phyloP scores from a whole-genome alignment of 257 asterid genomes.

The Jaltomata sinuosa region DNA sequence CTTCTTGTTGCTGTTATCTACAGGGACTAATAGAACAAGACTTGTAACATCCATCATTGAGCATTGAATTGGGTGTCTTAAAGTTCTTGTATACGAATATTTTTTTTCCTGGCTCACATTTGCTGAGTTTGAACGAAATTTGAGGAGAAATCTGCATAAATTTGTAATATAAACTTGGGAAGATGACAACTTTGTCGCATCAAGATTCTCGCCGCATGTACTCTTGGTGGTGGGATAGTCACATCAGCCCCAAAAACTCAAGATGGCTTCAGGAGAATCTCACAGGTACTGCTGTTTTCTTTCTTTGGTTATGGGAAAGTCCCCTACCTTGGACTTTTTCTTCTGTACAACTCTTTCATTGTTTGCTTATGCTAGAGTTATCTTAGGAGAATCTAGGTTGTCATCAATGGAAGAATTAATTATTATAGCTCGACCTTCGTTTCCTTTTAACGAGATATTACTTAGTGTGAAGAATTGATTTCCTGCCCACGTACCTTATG shows the following conservation, averaged over 20 bases:
- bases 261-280: slow-evolving; percentile 98
- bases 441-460: neutral
- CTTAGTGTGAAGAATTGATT: neutral
- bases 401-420: neutral
- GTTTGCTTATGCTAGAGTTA: neutral
- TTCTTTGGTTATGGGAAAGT: neutral
- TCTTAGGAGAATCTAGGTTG: neutral
- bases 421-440: neutral
- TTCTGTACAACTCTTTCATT: neutral
- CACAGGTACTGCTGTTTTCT: slow-evolving; percentile 47
- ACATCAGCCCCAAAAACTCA: slow-evolving; percentile 90
- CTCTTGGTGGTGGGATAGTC: slow-evolving; percentile 99
- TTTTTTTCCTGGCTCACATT: neutral
- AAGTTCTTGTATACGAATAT: slow-evolving; percentile 7
- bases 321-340: neutral
- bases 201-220: slow-evolving; percentile 71
- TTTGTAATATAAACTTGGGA: slow-evolving; percentile 7
- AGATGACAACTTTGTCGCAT: slow-evolving; percentile 56
- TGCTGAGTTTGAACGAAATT: neutral
- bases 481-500: neutral
- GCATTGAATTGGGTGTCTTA: slow-evolving; percentile 29
- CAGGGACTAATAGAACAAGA: slow-evolving; percentile 22
- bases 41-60: slow-evolving; percentile 21
- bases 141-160: slow-evolving; percentile 7
- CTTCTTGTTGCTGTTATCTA: slow-evolving; percentile 7